These are phyloP conservation scores for Pyricularia sp. DNA, from an alignment of 2,329 filamentous ascomycete species.

Conservation along the genomic window DNA sequence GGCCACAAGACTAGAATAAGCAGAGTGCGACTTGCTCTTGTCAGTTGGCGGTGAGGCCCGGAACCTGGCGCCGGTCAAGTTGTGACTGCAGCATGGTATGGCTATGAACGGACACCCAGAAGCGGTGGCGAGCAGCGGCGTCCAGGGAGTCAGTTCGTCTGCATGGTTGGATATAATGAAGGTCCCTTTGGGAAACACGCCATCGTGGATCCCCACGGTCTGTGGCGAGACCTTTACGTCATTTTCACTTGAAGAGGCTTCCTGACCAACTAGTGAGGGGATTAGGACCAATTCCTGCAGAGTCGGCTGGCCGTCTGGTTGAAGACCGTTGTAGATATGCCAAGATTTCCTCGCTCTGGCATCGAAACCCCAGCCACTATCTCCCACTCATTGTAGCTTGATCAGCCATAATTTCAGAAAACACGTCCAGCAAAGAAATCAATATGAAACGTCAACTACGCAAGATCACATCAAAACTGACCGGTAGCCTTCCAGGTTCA, in stretches of 20 bases:
- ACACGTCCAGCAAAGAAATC: background rate
- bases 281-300: conserved; percentile 40
- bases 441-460: background rate
- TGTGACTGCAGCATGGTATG: conserved; percentile 92
- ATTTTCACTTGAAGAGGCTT: background rate
- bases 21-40: conserved; percentile 47
- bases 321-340: conserved; percentile 50
- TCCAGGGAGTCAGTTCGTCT: conserved; percentile 94
- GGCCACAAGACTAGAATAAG: conserved; percentile 73
- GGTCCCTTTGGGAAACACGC: conserved; percentile 61
- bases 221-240: background rate
- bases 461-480: background rate
- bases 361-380: conserved; percentile 78
- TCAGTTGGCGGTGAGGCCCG: conserved; percentile 52
- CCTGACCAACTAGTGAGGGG: conserved; percentile 27
- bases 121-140: conserved; percentile 72
- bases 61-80: conserved; percentile 65
- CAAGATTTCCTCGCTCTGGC: conserved; percentile 80
- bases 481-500: conserved; percentile 67
- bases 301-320: conserved; percentile 14
- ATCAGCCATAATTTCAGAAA: background rate
- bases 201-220: conserved; percentile 34
- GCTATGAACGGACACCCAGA: conserved; percentile 76
- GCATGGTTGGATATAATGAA: conserved; percentile 98
- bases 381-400: background rate